A percentile compares a stretch with the other conserved stretches of the same genome.
Conservation (phyloP, 257 asterid species). For the Solanum pennellii region DNA sequence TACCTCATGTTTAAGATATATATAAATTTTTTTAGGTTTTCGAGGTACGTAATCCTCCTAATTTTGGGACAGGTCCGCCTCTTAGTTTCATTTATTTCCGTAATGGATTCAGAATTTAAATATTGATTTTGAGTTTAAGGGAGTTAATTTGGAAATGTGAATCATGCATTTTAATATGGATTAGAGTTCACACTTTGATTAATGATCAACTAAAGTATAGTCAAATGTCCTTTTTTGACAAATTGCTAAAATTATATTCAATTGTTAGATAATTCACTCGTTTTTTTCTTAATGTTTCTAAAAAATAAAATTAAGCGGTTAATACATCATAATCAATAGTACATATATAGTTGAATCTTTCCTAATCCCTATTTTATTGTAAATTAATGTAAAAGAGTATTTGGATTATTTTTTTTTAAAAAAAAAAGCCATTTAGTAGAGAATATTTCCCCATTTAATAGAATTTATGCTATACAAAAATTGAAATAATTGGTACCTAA, state of each 20-base stretch:
- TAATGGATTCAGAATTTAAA: neutral
- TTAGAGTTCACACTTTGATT: neutral
- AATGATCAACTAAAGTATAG: neutral
- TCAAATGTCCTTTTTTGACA: neutral
- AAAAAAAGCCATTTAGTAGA: neutral
- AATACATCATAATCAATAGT: neutral
- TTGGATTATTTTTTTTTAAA: fast-evolving
- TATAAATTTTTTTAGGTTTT: neutral
- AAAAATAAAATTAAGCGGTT: neutral
- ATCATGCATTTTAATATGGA: neutral
- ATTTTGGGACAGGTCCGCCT: too few species aligned
- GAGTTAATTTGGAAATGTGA: neutral
- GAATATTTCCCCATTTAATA: neutral
- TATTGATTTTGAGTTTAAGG: neutral
- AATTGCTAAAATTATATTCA: neutral
- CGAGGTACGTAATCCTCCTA: neutral
- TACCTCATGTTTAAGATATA: neutral
- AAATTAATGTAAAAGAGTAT: neutral
- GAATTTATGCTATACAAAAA: neutral
- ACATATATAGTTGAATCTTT: neutral
- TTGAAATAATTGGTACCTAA: neutral
- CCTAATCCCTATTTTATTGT: neutral
- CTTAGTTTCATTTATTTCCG: neutral
- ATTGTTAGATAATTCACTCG: neutral
- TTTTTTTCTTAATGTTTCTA: neutral